Conservation (phyloP, 768 basidiomycete genomes). For the Psilocybe tampanensis region DNA sequence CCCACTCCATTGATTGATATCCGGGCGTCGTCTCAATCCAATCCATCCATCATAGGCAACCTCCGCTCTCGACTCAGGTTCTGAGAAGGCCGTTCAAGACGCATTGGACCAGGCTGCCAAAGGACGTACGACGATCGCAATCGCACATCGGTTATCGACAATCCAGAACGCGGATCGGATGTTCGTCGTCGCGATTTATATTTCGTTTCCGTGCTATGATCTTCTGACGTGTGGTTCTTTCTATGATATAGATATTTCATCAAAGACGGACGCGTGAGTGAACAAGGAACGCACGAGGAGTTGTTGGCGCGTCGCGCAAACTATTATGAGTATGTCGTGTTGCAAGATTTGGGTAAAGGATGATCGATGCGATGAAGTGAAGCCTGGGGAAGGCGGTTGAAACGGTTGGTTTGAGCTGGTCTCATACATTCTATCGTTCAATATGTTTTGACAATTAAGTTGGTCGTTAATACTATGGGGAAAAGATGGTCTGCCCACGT, state of each 20-base stretch:
- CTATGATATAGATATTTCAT: slow-evolving; percentile 76
- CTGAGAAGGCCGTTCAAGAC: slow-evolving; percentile 91
- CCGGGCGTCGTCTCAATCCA: neutral
- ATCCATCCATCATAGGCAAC: slow-evolving; percentile 50
- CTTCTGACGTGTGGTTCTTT: too few species aligned
- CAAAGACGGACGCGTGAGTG: slow-evolving; percentile 81
- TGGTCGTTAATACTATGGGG: too few species aligned
- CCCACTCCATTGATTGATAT: slow-evolving; percentile 12
- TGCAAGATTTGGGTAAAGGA: neutral
- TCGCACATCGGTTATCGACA: slow-evolving; percentile 90
- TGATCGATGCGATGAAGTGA: too few species aligned
- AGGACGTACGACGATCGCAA: slow-evolving; percentile 91
- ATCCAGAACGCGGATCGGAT: slow-evolving; percentile 93
- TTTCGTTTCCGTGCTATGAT: too few species aligned
- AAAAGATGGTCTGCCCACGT: too few species aligned
- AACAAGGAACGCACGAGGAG: slow-evolving; percentile 87
- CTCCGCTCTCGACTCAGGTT: slow-evolving; percentile 85
- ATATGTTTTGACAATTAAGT: too few species aligned
- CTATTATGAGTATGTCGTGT: neutral
- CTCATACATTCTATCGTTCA: too few species aligned
- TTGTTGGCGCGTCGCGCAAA: slow-evolving; percentile 56
- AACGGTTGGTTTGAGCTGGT: too few species aligned
- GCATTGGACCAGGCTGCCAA: slow-evolving; percentile 90
- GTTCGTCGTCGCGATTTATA: slow-evolving; percentile 44
- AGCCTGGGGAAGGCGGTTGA: too few species aligned